A percentile compares a stretch with the other conserved stretches of the same genome.
These are phyloP conservation scores for Pistacia atlantica DNA, from an alignment of 345 rosid species.

Conservation along the genomic window DNA sequence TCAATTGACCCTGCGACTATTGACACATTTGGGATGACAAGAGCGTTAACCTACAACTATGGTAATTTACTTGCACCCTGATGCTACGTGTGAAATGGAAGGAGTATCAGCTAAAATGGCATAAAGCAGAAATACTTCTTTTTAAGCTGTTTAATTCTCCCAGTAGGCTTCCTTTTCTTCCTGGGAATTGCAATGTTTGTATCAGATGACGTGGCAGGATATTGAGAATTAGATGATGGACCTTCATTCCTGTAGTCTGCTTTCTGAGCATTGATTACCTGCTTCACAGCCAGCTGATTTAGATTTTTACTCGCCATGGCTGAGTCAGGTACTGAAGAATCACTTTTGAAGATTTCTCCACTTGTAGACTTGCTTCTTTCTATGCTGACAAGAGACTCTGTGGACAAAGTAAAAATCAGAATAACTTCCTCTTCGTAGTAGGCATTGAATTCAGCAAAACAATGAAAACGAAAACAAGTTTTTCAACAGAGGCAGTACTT, in stretches of 20 bases:
- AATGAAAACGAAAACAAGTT: background rate
- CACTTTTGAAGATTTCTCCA: constrained; percentile 6
- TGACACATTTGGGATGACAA: background rate
- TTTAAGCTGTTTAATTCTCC: constrained; percentile 31
- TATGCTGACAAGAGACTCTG: constrained; percentile 21
- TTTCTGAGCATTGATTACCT: constrained; percentile 4
- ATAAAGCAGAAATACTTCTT: constrained; percentile 48
- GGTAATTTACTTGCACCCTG: background rate
- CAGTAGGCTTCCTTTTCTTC: constrained; percentile 25
- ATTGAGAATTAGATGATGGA: constrained; percentile 27
- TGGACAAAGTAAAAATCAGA: constrained; percentile 4
- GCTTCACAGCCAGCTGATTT: background rate
- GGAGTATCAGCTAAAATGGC: constrained; percentile 32
- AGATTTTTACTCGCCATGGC: background rate
- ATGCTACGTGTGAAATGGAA: constrained; percentile 5
- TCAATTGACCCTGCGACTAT: background rate
- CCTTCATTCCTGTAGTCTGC: constrained; percentile 18
- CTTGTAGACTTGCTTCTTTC: constrained; percentile 14
- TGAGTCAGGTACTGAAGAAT: background rate
- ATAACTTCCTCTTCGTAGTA: background rate
- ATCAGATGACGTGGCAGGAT: constrained; percentile 20
- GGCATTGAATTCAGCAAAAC: background rate
- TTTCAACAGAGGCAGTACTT: background rate
- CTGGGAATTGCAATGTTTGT: background rate
- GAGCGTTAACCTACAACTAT: background rate